Base-by-base conservation (phyloP, 2,329 filamentous ascomycete genomes). In the Sporothrix protearum region DNA sequence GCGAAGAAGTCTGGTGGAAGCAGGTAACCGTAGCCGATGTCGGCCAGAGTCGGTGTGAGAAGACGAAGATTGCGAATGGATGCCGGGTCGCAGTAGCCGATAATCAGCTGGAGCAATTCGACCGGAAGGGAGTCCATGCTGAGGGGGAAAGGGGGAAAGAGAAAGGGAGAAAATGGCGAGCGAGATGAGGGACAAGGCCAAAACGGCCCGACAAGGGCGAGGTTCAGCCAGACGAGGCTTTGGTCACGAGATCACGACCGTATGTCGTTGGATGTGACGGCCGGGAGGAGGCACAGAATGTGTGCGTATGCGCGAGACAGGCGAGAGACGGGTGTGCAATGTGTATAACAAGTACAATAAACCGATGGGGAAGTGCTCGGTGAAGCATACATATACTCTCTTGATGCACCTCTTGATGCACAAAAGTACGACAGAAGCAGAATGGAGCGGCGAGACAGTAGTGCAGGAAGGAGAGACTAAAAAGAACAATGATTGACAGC, bases 11-110 rank as follows among this genome's bases (percentile, higher is more conserved):
- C 74, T 2, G 81, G 75, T n/a, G 78, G 76, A 33, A 85, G 74
- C 71, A 85, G 77, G 71, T 80, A 83, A 30, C 83, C 80, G 73
- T 82, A 82, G 70, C 83, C 83, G 2, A 83, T 77, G 39, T 81
- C 79, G 51, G 83, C 82, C 49, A 82, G 76, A 33, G 77, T 78
- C 16, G 76, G 77, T 49, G 79, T 81, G 67, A 78, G 77, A 39
- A 82, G 80, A 14, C 85, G 82, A 51, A 86, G 79, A 69, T 76
- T 78, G 71, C 79, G 79, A 51, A 83, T 80, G 22, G 82, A 79
- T 22, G 77, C 71, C 5, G 76, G 73, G 71, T 82, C 79, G 74
- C 83, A 83, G 73, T 80, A 78, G 68, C 77, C 77, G 72, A 82
- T 84, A 73, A 86, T 80, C 76, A 82, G 78, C 76, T 80, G 76